These are phyloP conservation scores for Amanita polypyramis DNA, from an alignment of 768 basidiomycete species.

Conservation along the genomic window DNA sequence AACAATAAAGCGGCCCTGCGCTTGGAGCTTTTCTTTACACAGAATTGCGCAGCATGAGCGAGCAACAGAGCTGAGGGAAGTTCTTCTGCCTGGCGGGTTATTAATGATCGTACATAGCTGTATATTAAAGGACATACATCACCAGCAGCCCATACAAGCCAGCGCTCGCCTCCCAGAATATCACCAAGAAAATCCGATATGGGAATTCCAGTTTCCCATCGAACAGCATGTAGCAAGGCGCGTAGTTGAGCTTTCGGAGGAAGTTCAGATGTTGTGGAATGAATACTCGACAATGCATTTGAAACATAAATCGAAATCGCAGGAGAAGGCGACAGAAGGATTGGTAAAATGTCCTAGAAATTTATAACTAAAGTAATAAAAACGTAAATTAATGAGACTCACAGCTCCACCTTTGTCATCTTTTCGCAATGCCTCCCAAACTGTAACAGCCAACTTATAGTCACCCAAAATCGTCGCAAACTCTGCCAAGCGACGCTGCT, in stretches of 20 bases:
- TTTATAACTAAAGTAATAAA: background rate
- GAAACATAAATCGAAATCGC: slow-evolving; percentile 49
- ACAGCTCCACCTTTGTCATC: slow-evolving; percentile 86
- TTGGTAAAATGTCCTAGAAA: slow-evolving; percentile 69
- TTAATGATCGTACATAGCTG: slow-evolving; percentile 2
- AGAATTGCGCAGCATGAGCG: slow-evolving; percentile 70
- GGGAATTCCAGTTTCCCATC: slow-evolving; percentile 66
- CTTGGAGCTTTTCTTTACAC: slow-evolving; percentile 40
- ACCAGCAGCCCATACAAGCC: slow-evolving; percentile 81
- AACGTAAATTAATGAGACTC: slow-evolving; percentile 24
- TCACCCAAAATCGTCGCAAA: slow-evolving; percentile 92
- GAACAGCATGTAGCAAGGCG: slow-evolving; percentile 56
- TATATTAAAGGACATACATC: slow-evolving; percentile 40
- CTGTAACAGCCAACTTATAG: slow-evolving; percentile 65
- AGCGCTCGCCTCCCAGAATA: slow-evolving; percentile 65
- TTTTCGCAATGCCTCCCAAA: slow-evolving; percentile 84
- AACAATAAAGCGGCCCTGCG: slow-evolving; percentile 76
- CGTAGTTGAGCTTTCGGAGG: slow-evolving; percentile 58
- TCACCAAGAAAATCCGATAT: slow-evolving; percentile 45
- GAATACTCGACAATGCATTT: slow-evolving; percentile 44
- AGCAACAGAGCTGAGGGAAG: slow-evolving; percentile 69
- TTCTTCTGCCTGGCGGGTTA: slow-evolving; percentile 61
- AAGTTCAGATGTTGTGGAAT: slow-evolving; percentile 33
- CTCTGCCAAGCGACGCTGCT: slow-evolving; percentile 85
- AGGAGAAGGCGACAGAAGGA: slow-evolving; percentile 60